Evolutionary conservation across 176 grass and related monocot species (phyloP), one percentile per base, ranked within the genome.

Genomic region (Bothriochloa decipiens): DNA sequence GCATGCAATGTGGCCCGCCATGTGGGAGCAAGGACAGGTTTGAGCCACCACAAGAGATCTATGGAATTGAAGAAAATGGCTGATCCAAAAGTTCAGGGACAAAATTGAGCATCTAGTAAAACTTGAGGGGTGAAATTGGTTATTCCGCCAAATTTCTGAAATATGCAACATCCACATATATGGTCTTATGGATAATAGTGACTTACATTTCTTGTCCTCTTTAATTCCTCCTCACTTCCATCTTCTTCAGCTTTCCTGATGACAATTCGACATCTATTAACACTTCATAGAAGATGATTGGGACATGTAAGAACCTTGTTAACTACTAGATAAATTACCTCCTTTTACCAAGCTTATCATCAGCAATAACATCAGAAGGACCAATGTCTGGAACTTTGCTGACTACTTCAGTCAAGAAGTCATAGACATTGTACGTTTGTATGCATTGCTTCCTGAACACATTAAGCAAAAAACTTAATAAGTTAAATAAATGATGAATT

Each of bases 331-430:
- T 9, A 37, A 73, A 18, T 72, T 88, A 83, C 86, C 87, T 88
- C 46, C 83, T 88, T 86, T 88, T 89, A 2, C 90, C 86, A 80
- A 72, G 78, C 47, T 85, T 93, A 83, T 98, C 93, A 81, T 95
- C 93, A 52, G 72, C 75, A 89, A 46, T 77, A 55, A 84, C 87
- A 89, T 95, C 96, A 80, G 80, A 76, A 65, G 87, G 63, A 86
- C 91, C 87, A 63, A 89, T 80, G 81, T 91, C 92, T 47, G 96
- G 93, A 90, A 95, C 96, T 89, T 98, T 98, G 81, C 83, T 86
- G 47, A 93, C 83, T 41, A 95, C 89, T 82, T 95, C 93, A 69
- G 50, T 98, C 87, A 98, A 92, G 87, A 98, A 98, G 93, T 98
- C 96, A 82, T 93, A 98, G 67, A 90, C 96, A 72, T 89, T 93